Percentiles rank a stretch among this genome's conserved stretches.
These are phyloP conservation scores for Microbotryomycetes sp. DNA, from an alignment of 1,284 basidiomycete species.

Conservation along the genomic window DNA sequence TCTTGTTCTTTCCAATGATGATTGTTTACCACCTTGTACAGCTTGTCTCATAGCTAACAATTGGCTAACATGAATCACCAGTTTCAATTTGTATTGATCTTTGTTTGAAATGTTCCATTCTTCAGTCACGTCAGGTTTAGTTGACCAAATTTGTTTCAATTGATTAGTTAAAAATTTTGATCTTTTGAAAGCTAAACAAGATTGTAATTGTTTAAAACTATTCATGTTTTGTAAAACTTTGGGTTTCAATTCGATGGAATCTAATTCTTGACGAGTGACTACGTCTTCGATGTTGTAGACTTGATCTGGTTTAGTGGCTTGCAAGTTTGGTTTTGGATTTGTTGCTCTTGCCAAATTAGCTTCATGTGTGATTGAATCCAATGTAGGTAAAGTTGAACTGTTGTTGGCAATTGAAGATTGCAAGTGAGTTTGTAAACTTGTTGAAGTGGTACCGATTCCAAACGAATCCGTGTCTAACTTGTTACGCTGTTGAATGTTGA, in stretches of 20 bases:
- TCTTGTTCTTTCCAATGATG: constrained; percentile 39
- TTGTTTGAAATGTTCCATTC: constrained; percentile 6
- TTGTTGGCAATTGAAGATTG: constrained; percentile 70
- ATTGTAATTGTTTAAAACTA: constrained; percentile 50
- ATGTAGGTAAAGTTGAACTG: constrained; percentile 58
- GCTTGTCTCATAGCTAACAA: constrained; percentile 63
- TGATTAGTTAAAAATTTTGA: constrained; percentile 64
- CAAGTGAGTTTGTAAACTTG: constrained; percentile 61
- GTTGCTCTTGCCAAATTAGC: constrained; percentile 57
- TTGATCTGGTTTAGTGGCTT: constrained; percentile 60
- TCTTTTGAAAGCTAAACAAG: constrained; percentile 56
- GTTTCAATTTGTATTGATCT: constrained; percentile 10
- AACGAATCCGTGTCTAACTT: constrained; percentile 64
- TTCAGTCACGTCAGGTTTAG: constrained; percentile 31
- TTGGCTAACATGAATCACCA: constrained; percentile 60
- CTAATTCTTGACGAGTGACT: constrained; percentile 62
- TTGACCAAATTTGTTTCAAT: constrained; percentile 41
- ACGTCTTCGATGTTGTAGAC: constrained; percentile 70
- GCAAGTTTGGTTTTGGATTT: constrained; percentile 63
- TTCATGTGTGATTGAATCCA: constrained; percentile 60
- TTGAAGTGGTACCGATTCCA: constrained; percentile 11
- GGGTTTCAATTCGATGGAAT: constrained; percentile 52
- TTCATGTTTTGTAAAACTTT: constrained; percentile 38
- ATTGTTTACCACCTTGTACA: constrained; percentile 26
- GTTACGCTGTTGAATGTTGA: constrained; percentile 76